A percentile compares a stretch with the other conserved stretches of the same genome.
phyloP scores from a whole-genome alignment of 2,329 filamentous ascomycete species.

The Paecilomyces sp. region DNA sequence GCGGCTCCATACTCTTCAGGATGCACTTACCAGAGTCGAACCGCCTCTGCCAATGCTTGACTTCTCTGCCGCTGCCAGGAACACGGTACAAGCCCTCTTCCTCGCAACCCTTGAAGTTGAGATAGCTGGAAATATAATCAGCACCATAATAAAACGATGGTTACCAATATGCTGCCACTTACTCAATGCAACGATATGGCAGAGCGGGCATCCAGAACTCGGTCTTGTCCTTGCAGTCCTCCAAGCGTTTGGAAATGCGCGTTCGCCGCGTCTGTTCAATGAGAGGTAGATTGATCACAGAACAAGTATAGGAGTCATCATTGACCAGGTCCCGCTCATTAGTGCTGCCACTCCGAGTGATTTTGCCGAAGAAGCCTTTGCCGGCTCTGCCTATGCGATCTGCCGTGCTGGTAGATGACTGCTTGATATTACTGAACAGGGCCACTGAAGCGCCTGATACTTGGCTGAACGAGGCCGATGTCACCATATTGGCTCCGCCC shows the following conservation, averaged over 20 bases:
- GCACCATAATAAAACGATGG: conserved; percentile 3
- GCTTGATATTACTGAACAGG: conserved; percentile 68
- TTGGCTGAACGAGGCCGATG: conserved; percentile 40
- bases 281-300: conserved; percentile 77
- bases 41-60: conserved; percentile 86
- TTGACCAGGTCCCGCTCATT: conserved; percentile 61
- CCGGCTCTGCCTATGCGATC: conserved; percentile 65
- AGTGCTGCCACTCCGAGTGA: conserved; percentile 62
- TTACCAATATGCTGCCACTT: conserved; percentile 21
- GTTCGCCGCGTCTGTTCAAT: conserved; percentile 86
- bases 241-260: conserved; percentile 80
- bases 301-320: conserved; percentile 76
- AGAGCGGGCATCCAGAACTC: conserved; percentile 99
- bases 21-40: conserved; percentile 68
- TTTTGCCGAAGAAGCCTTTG: conserved; percentile 76
- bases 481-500: conserved; percentile 35
- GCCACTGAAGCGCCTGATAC: conserved; percentile 49
- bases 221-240: conserved; percentile 86
- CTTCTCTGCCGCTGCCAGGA: conserved; percentile 80
- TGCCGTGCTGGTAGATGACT: conserved; percentile 65
- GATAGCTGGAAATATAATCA: conserved; percentile 48
- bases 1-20: background rate
- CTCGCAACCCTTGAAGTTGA: conserved; percentile 91
- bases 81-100: conserved; percentile 91
- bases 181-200: conserved; percentile 90